Conservation (phyloP, 116 monocot species). For the Zostera marina region DNA sequence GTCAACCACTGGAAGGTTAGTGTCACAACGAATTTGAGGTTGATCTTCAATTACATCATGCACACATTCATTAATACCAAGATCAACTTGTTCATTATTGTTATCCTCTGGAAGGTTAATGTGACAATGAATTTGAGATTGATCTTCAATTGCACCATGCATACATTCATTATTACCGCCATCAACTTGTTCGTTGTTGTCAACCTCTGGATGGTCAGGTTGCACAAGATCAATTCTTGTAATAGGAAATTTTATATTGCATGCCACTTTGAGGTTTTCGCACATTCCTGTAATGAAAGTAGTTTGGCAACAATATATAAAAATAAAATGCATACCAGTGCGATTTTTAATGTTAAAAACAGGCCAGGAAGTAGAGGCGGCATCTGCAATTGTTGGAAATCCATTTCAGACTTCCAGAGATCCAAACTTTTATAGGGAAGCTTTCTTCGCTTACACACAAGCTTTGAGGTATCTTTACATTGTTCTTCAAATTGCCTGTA, state of each 20-base stretch:
- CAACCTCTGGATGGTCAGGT: not conserved
- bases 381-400: conserved; percentile 15
- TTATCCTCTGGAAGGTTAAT: too few relatives aligned
- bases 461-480: conserved; percentile 16
- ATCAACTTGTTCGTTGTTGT: not conserved
- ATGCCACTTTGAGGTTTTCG: conserved; percentile 21
- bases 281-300: conserved; percentile 34
- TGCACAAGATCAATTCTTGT: conserved; percentile 1
- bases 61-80: too few relatives aligned
- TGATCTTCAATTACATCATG: too few relatives aligned
- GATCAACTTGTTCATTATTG: too few relatives aligned
- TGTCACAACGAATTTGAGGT: too few relatives aligned
- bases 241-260: conserved; percentile 25
- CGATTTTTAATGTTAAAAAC: not conserved
- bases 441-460: conserved; percentile 38
- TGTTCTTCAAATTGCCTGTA: conserved; percentile 40
- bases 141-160: not conserved
- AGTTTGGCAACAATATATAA: not conserved
- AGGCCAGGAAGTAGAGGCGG: conserved; percentile 42
- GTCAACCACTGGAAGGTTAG: too few relatives aligned
- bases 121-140: too few relatives aligned
- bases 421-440: conserved; percentile 29
- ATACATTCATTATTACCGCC: not conserved
- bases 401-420: conserved; percentile 24
- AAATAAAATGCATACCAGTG: not conserved